Conservation (phyloP, 2,329 filamentous ascomycete genomes). For the Fulvia fulva region DNA sequence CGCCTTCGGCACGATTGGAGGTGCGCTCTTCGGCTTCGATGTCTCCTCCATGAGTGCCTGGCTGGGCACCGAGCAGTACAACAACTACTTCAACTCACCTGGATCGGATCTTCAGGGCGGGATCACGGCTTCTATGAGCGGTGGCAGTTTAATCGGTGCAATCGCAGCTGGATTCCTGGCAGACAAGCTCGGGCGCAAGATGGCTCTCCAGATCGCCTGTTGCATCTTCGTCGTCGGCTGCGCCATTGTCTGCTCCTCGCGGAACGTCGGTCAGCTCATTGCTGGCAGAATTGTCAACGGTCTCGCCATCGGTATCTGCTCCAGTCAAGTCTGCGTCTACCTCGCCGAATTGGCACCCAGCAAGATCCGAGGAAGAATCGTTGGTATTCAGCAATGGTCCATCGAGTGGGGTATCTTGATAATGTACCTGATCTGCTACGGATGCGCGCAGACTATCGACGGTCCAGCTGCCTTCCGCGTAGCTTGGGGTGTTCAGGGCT, state of each 20-base stretch:
- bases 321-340: slow-evolving; percentile 62
- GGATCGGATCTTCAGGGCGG: slow-evolving; percentile 56
- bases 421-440: slow-evolving; percentile 65
- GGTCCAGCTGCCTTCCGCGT: slow-evolving; percentile 48
- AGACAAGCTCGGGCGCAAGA: slow-evolving; percentile 52
- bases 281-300: slow-evolving; percentile 66
- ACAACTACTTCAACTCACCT: slow-evolving; percentile 65
- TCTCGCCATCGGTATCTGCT: slow-evolving; percentile 67
- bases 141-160: slow-evolving; percentile 63
- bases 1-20: slow-evolving; percentile 57
- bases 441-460: slow-evolving; percentile 43
- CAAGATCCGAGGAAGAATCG: slow-evolving; percentile 57
- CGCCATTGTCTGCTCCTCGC: slow-evolving; percentile 58
- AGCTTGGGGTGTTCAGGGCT: slow-evolving; percentile 45
- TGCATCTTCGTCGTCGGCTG: slow-evolving; percentile 49
- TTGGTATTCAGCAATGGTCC: slow-evolving; percentile 70
- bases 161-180: slow-evolving; percentile 55
- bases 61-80: slow-evolving; percentile 63
- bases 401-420: slow-evolving; percentile 63
- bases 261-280: slow-evolving; percentile 65
- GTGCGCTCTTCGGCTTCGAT: slow-evolving; percentile 66
- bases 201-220: slow-evolving; percentile 49
- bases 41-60: slow-evolving; percentile 64
- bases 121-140: slow-evolving; percentile 67
- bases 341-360: slow-evolving; percentile 59